A percentile compares a stretch with the other conserved stretches of the same genome.
These are phyloP conservation scores for Harringtonia aguacate DNA, from an alignment of 2,329 filamentous ascomycete genomes.

Conservation along the genomic window DNA sequence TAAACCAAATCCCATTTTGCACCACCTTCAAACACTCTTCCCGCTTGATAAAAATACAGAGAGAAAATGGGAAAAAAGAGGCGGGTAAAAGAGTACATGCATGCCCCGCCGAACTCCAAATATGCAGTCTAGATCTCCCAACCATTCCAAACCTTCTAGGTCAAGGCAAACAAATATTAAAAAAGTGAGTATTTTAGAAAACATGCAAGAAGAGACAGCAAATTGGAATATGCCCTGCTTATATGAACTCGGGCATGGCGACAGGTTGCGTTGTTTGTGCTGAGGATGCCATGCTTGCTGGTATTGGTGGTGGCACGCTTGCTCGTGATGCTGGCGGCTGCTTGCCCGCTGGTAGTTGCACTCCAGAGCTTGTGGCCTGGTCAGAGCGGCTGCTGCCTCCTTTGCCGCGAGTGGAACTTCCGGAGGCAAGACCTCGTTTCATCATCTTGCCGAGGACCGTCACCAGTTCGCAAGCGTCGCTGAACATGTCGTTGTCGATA, in stretches of 20 bases:
- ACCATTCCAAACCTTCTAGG: neutral
- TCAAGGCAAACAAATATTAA: neutral
- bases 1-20: neutral
- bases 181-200: neutral
- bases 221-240: neutral
- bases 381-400: neutral
- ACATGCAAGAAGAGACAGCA: neutral
- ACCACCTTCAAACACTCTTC: too few relatives aligned
- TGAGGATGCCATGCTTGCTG: neutral
- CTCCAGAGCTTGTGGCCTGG: constrained; percentile 11
- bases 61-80: neutral
- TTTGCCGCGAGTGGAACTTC: constrained; percentile 2
- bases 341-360: neutral
- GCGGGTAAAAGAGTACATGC: too few relatives aligned
- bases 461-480: constrained; percentile 81
- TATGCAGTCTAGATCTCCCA: neutral
- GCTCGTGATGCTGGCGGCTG: neutral
- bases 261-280: neutral
- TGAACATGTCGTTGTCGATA: constrained; percentile 92
- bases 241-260: constrained; percentile 12
- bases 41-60: neutral
- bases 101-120: neutral
- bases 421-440: constrained; percentile 15
- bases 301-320: neutral
- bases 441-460: constrained; percentile 81